Percentiles rank a stretch among this genome's conserved stretches.
phyloP scores from a whole-genome alignment of 805 yeast species.

The Nematodospora valgi region DNA sequence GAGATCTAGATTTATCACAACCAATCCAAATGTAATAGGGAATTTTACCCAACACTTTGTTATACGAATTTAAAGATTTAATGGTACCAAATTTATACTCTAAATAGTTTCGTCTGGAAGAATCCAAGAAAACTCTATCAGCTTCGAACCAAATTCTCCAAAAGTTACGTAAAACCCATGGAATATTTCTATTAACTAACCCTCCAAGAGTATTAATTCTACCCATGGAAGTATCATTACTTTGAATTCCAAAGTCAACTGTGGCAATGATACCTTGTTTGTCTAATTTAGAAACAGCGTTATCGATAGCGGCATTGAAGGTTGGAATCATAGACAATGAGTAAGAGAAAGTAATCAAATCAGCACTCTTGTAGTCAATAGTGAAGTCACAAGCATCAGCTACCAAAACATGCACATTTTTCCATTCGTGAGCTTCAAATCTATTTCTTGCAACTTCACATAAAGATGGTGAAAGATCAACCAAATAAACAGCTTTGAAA shows the following conservation, averaged over 20 bases:
- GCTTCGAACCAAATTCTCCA: slow-evolving; percentile 90
- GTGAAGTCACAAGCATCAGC: slow-evolving; percentile 74
- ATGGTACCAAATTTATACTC: slow-evolving; percentile 82
- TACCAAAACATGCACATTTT: slow-evolving; percentile 64
- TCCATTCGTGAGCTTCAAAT: slow-evolving; percentile 40
- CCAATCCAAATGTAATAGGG: slow-evolving; percentile 87
- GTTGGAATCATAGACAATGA: slow-evolving; percentile 84
- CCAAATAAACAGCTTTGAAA: slow-evolving; percentile 66
- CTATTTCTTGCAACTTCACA: slow-evolving; percentile 68
- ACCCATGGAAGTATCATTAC: slow-evolving; percentile 59
- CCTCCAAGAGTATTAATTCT: slow-evolving; percentile 77
- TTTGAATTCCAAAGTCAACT: slow-evolving; percentile 80
- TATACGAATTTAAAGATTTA: slow-evolving; percentile 67
- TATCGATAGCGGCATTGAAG: slow-evolving; percentile 75
- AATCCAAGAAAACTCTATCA: slow-evolving; percentile 74
- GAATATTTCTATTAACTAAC: slow-evolving; percentile 61
- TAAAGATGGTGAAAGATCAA: slow-evolving; percentile 75
- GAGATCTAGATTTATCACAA: slow-evolving; percentile 38
- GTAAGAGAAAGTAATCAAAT: slow-evolving; percentile 73
- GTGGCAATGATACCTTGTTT: slow-evolving; percentile 62
- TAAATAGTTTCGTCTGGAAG: slow-evolving; percentile 77
- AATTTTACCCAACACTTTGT: slow-evolving; percentile 63
- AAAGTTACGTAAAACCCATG: slow-evolving; percentile 75
- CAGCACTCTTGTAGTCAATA: slow-evolving; percentile 49
- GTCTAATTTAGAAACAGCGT: slow-evolving; percentile 50